Base-by-base conservation (phyloP, 129 eudicot genomes). In the Chrysanthemum seticuspe region DNA sequence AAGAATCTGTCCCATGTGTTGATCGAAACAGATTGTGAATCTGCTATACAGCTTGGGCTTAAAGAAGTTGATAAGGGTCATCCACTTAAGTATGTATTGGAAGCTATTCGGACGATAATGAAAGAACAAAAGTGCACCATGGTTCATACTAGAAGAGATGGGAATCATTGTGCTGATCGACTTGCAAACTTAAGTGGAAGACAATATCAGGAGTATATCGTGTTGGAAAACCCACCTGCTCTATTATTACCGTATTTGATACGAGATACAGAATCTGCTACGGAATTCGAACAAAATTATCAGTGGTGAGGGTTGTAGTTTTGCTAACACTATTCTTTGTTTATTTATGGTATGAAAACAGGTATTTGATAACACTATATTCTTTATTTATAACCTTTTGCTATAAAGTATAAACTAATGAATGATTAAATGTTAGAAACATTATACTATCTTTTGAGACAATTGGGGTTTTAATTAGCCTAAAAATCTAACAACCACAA, bases 131-230 rank as follows among this genome's bases (percentile, higher is more conserved):
- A 29, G 13, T 76, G 80, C 23, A 12, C 23, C 6, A 3, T 76
- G 10, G 9, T 76, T 55, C 80, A 76, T 49, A 76, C 67, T 0
- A 40, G 56, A 57, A 23, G 80, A 67, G 74, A 76, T 0, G 68
- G 80, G 4, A 76, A 67, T 18, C 68, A 67, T n/a, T 76, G 80
- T 67, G 80, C 80, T 1, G 80, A 76, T 25, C 67, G 44, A 15
- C 51, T 76, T 9, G 80, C 80, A 1, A 67, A 76, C 56, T 15
- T 76, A 10, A 68, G 80, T 0, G 68, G 74, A 9, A 29, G 0
- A 10, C 67, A 55, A 9, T 45, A 29, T 1, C 52, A 57, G 18
- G 80, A 56, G 2, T 44, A 25, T n/a, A 1, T 47, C 0, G 34
- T n/a, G 10, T 27, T 76, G 68, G 68, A 56, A 34, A 31, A 76